These are phyloP conservation scores for Suillus alpinus DNA, from an alignment of 768 basidiomycete genomes.

Conservation along the genomic window DNA sequence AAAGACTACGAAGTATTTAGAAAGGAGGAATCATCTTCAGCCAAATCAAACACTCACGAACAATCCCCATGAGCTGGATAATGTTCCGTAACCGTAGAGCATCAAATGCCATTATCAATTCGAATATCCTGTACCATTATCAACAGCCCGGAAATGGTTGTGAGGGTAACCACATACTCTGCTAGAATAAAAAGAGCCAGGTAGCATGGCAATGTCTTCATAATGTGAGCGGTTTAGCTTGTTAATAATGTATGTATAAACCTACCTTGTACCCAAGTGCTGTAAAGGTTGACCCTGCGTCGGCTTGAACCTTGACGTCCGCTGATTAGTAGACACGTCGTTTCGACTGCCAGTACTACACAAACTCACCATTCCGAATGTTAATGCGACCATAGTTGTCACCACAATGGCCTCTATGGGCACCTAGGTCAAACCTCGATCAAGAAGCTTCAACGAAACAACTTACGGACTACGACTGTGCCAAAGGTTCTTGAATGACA, in stretches of 20 bases:
- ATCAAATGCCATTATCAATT: conserved; percentile 77
- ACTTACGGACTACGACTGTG: conserved; percentile 61
- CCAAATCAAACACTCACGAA: conserved; percentile 45
- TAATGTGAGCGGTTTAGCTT: conserved; percentile 12
- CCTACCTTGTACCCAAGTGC: conserved; percentile 51
- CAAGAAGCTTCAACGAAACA: neutral
- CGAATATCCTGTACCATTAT: conserved; percentile 58
- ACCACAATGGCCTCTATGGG: conserved; percentile 70
- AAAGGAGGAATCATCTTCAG: conserved; percentile 7
- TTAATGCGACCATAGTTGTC: conserved; percentile 69
- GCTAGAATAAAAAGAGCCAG: conserved; percentile 80
- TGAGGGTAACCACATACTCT: conserved; percentile 46
- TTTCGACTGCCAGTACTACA: neutral
- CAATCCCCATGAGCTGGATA: conserved; percentile 74
- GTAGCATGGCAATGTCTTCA: conserved; percentile 78
- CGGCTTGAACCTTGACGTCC: conserved; percentile 45
- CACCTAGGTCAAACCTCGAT: conserved; percentile 3
- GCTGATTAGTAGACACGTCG: conserved; percentile 1
- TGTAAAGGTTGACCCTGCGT: conserved; percentile 18
- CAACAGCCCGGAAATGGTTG: neutral
- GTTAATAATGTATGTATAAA: neutral
- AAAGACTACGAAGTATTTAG: conserved; percentile 43
- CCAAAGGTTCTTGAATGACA: conserved; percentile 6
- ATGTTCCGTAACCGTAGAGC: conserved; percentile 77
- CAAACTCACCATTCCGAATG: conserved; percentile 58